Base-by-base conservation (phyloP, 1,284 basidiomycete genomes). In the Tilletia indica region DNA sequence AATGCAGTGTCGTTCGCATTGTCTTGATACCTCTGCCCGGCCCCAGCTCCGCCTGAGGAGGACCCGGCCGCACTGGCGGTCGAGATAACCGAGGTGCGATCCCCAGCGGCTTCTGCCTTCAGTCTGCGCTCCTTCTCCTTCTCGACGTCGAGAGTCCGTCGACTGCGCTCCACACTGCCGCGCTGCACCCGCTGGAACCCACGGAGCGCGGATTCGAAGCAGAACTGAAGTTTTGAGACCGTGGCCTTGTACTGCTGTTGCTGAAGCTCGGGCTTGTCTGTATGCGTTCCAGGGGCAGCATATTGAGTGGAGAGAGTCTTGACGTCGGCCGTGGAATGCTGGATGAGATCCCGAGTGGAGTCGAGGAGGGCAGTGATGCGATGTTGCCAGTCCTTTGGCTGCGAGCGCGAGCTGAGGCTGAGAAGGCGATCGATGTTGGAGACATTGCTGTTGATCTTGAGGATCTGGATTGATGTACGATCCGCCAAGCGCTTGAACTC, bases 371-470 rank as follows among this genome's bases (percentile, higher is more conserved):
- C 94, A 74, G 87, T 77, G 73, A 71, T 74, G 66, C 31, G 38
- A 39, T 9, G 39, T 21, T 19, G 45, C 45, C 66, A 49, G 42
- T 67, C 45, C 66, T 67, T 49, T n/a, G 66, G 47, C 21, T 67
- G 42, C 6, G 45, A 47, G 19, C 66, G 66, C 5, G 42, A 48
- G 45, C 45, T 67, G 47, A 96, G 92, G 80, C 97, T 93, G 12
- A 99, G 92, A 31, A 96, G 88, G 83, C 93, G 93, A 82, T 94
- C 86, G 69, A 99, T 96, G 14, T 93, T 95, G 80, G 95, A 92
- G 5, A 98, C 94, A 85, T 99, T 99, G 73, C 92, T 90, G 82
- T 97, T 96, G 87, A 99, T 94, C 89, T 98, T 97, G 90, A 99
- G 98, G 73, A 97, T 92, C 85, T 98, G 96, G 19, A 98, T 88